phyloP scores from a whole-genome alignment of 2,329 filamentous ascomycete genomes.

The Aspergillus hortae region DNA sequence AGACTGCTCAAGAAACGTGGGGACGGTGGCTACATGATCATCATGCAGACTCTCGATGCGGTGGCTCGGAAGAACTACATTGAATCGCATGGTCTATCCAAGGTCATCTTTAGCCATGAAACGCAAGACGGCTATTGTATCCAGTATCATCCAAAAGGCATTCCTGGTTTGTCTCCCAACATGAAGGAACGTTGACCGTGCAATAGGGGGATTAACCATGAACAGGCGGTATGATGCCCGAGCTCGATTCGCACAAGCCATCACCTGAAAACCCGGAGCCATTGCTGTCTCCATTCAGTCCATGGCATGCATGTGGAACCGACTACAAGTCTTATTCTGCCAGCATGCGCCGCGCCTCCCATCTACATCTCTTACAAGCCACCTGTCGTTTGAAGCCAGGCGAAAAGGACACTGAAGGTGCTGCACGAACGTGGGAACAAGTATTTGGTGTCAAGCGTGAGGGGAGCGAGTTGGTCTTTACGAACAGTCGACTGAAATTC shows the following conservation, averaged over 20 bases:
- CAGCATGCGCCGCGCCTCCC: slow-evolving; percentile 29
- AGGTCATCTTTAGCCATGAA: slow-evolving; percentile 11
- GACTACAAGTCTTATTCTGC: slow-evolving; percentile 32
- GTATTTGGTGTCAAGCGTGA: slow-evolving; percentile 29
- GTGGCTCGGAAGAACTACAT: slow-evolving; percentile 35
- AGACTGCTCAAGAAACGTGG: slow-evolving; percentile 41
- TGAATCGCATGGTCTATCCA: slow-evolving; percentile 30
- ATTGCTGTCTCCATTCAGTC: slow-evolving; percentile 36
- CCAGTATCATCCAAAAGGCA: background rate
- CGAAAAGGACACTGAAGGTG: background rate
- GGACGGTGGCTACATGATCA: slow-evolving; percentile 48
- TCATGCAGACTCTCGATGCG: slow-evolving; percentile 46
- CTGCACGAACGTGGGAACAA: slow-evolving; percentile 32
- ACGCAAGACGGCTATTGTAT: background rate
- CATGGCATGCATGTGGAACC: slow-evolving; percentile 44
- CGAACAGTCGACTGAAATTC: background rate
- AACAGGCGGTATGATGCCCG: slow-evolving; percentile 42
- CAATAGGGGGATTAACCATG: background rate
- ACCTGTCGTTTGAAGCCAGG: background rate
- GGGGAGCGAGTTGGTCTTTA: background rate
- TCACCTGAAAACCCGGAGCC: slow-evolving; percentile 35
- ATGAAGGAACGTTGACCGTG: slow-evolving; percentile 9
- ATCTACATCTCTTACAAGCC: background rate
- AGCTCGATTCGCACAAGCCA: slow-evolving; percentile 39
- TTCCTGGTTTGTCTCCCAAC: background rate